A percentile compares a stretch with the other conserved stretches of the same genome.
Conservation (phyloP, 2,329 filamentous ascomycete genomes). For the Pseudofabraea citricarpa region DNA sequence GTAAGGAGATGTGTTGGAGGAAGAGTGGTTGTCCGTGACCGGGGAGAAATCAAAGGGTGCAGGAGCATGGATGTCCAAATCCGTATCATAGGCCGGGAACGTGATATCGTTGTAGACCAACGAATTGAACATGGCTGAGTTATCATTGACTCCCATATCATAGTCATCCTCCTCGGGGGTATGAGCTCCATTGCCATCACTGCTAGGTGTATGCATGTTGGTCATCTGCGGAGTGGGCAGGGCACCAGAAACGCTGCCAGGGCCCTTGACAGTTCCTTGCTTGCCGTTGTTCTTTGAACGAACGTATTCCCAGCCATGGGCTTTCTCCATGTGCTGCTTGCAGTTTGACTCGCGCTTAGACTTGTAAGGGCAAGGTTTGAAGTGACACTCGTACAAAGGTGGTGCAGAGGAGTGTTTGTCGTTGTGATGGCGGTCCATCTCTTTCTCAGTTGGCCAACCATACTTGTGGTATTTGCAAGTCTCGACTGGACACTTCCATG, state of each 20-base stretch:
- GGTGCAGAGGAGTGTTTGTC: slow-evolving; percentile 87
- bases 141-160: slow-evolving; percentile 12
- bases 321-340: slow-evolving; percentile 99
- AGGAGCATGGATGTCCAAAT: slow-evolving; percentile 5
- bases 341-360: slow-evolving; percentile 96
- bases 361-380: slow-evolving; percentile 80
- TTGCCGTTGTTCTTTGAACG: slow-evolving; percentile 90
- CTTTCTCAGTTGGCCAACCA: slow-evolving; percentile 97
- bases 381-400: slow-evolving; percentile 78
- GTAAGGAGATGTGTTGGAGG: slow-evolving; percentile 24
- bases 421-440: slow-evolving; percentile 91
- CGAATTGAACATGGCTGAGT: slow-evolving; percentile 18
- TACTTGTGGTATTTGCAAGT: slow-evolving; percentile 86
- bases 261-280: slow-evolving; percentile 37
- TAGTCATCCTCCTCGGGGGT: slow-evolving; percentile 22
- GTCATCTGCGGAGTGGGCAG: slow-evolving; percentile 57
- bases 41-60: slow-evolving; percentile 24
- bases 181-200: slow-evolving; percentile 32
- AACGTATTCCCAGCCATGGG: slow-evolving; percentile 84
- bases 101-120: background rate
- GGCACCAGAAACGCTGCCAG: slow-evolving; percentile 32
- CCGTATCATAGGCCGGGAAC: slow-evolving; percentile 1
- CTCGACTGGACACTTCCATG: slow-evolving; percentile 82
- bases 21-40: slow-evolving; percentile 19
- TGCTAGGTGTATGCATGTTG: slow-evolving; percentile 51